A percentile compares a stretch with the other conserved stretches of the same genome.
Conservation (phyloP, 2,329 filamentous ascomycete species). For the Didymella keratinophila region DNA sequence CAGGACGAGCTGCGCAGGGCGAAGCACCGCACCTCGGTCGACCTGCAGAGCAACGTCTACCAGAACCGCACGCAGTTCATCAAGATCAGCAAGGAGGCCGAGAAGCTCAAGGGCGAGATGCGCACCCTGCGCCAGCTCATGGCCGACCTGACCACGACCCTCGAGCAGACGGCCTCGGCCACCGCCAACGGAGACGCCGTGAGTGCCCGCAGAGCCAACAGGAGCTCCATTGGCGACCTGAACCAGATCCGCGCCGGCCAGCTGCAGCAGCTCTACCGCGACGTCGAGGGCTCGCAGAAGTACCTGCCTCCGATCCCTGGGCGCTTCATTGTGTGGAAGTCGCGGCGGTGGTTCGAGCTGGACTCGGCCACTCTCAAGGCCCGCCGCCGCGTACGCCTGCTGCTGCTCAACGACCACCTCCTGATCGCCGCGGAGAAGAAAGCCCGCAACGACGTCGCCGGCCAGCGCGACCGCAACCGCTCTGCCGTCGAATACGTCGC, state of each 20-base stretch:
- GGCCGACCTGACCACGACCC: slow-evolving; percentile 75
- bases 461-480: slow-evolving; percentile 53
- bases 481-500: slow-evolving; percentile 76
- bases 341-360: slow-evolving; percentile 91
- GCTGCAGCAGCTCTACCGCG: slow-evolving; percentile 87
- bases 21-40: slow-evolving; percentile 78
- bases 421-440: slow-evolving; percentile 94
- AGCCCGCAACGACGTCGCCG: slow-evolving; percentile 75
- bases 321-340: slow-evolving; percentile 94
- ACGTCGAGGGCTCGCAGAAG: slow-evolving; percentile 97
- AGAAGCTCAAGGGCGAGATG: slow-evolving; percentile 98
- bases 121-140: slow-evolving; percentile 86
- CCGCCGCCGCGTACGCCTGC: slow-evolving; percentile 85
- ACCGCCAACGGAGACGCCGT: slow-evolving; percentile 43
- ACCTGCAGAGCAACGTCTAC: slow-evolving; percentile 94
- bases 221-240: slow-evolving; percentile 83
- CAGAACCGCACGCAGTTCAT: slow-evolving; percentile 98
- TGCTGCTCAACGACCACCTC: slow-evolving; percentile 92
- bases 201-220: slow-evolving; percentile 67
- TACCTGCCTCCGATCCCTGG: slow-evolving; percentile 89
- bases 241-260: slow-evolving; percentile 74
- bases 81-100: slow-evolving; percentile 98
- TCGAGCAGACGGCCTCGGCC: slow-evolving; percentile 55
- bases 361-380: slow-evolving; percentile 98
- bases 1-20: slow-evolving; percentile 78